Evolutionary conservation across 345 rosid genomes (phyloP).

Genomic region (Abelmoschus esculentus): DNA sequence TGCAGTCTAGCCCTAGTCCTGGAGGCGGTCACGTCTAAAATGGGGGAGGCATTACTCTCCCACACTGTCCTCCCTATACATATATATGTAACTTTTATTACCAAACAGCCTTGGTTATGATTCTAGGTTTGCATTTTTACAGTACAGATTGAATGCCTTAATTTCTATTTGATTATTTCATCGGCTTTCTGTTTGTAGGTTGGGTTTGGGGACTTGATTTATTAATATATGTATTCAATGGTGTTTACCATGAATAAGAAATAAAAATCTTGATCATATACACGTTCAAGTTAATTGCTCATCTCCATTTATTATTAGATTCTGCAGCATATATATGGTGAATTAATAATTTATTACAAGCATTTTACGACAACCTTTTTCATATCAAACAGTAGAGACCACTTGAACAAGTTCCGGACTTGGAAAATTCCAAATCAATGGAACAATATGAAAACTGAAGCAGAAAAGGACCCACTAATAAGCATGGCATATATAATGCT

Average conservation of each 20-base stretch:
- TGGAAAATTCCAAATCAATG: neutral
- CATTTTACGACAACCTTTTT: neutral
- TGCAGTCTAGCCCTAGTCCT: neutral
- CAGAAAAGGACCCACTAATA: neutral
- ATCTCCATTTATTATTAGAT: neutral
- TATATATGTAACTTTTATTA: no score
- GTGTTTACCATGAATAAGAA: neutral
- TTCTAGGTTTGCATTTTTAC: neutral
- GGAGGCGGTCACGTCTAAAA: neutral
- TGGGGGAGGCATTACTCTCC: neutral
- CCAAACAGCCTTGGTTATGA: neutral
- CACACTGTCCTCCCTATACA: neutral
- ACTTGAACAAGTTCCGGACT: neutral
- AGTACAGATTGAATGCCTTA: neutral
- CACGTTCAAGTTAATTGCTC: neutral
- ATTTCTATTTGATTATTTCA: neutral
- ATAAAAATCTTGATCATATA: neutral
- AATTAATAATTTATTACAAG: neutral
- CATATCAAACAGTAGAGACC: neutral
- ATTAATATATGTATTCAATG: neutral
- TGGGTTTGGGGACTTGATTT: neutral
- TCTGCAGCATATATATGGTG: neutral
- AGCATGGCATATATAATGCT: neutral
- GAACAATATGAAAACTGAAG: neutral
- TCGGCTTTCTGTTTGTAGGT: neutral